Conservation (phyloP, 768 basidiomycete species). For the button mushroom (Agaricus bisporus) region DNA sequence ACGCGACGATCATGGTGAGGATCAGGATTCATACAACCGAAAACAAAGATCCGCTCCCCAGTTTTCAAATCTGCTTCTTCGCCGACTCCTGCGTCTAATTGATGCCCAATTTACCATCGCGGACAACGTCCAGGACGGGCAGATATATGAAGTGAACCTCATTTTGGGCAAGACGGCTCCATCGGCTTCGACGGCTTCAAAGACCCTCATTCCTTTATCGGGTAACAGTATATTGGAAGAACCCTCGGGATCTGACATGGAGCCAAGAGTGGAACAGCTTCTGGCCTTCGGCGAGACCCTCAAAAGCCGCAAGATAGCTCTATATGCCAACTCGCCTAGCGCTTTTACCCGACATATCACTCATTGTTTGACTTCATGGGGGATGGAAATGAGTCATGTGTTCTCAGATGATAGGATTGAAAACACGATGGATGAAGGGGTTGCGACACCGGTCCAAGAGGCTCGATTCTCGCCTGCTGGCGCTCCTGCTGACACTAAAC, state of each 20-base stretch:
- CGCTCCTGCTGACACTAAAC: neutral
- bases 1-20: slow-evolving; percentile 13
- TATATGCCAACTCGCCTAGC: slow-evolving; percentile 84
- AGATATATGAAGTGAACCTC: slow-evolving; percentile 62
- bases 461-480: slow-evolving; percentile 5
- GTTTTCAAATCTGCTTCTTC: slow-evolving; percentile 47
- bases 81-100: slow-evolving; percentile 54
- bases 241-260: slow-evolving; percentile 50
- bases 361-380: slow-evolving; percentile 91
- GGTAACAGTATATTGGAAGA: slow-evolving; percentile 27
- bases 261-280: slow-evolving; percentile 80
- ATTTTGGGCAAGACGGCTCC: slow-evolving; percentile 55
- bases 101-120: slow-evolving; percentile 30
- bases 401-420: slow-evolving; percentile 43
- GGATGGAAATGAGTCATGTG: slow-evolving; percentile 85
- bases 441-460: neutral
- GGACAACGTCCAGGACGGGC: slow-evolving; percentile 34
- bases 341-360: slow-evolving; percentile 91
- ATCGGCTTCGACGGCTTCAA: slow-evolving; percentile 21
- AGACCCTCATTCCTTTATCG: neutral
- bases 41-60: slow-evolving; percentile 35
- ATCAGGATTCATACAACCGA: slow-evolving; percentile 14
- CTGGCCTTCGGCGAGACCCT: slow-evolving; percentile 74
- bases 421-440: neutral
- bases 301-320: slow-evolving; percentile 73